Percentiles rank a stretch among this genome's conserved stretches.
phyloP scores from a whole-genome alignment of 345 rosid genomes.

The Citrus trifoliata region DNA sequence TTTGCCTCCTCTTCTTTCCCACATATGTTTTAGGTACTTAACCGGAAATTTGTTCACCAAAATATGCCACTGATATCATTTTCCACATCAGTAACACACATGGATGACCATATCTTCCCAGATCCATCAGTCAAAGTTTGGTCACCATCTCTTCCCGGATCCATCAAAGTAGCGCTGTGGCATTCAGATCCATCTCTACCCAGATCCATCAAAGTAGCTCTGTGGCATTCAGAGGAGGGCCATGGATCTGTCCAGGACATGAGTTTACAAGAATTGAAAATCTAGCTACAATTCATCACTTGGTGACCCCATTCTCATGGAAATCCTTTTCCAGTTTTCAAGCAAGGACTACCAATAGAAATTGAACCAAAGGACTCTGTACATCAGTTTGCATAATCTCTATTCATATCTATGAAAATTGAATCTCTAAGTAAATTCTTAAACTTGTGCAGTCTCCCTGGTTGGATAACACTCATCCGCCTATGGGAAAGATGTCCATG shows the following conservation, averaged over 20 bases:
- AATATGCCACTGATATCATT: neutral
- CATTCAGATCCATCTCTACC: slow-evolving; percentile 9
- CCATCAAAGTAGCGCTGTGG: slow-evolving; percentile 8
- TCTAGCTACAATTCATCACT: slow-evolving; percentile 15
- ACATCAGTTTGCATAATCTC: neutral
- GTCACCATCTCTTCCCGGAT: neutral
- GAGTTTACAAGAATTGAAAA: slow-evolving; percentile 38
- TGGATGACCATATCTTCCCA: slow-evolving; percentile 27
- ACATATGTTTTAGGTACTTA: no score
- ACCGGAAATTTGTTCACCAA: no score
- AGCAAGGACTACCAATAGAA: neutral
- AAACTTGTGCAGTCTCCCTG: no score
- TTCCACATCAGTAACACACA: slow-evolving; percentile 23
- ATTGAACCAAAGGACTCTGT: neutral
- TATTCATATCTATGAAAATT: neutral
- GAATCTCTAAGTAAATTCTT: neutral
- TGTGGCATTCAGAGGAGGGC: slow-evolving; percentile 25
- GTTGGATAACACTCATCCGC: no score
- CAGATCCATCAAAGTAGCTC: slow-evolving; percentile 9
- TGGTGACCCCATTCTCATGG: slow-evolving; percentile 26
- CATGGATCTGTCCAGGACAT: slow-evolving; percentile 24
- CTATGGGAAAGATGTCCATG: no score
- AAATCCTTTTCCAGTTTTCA: neutral
- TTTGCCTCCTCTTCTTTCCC: neutral
- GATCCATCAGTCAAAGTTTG: slow-evolving; percentile 21